A percentile compares a stretch with the other conserved stretches of the same genome.
These are phyloP conservation scores for Daldinia sp. DNA, from an alignment of 2,329 filamentous ascomycete species.

Conservation along the genomic window DNA sequence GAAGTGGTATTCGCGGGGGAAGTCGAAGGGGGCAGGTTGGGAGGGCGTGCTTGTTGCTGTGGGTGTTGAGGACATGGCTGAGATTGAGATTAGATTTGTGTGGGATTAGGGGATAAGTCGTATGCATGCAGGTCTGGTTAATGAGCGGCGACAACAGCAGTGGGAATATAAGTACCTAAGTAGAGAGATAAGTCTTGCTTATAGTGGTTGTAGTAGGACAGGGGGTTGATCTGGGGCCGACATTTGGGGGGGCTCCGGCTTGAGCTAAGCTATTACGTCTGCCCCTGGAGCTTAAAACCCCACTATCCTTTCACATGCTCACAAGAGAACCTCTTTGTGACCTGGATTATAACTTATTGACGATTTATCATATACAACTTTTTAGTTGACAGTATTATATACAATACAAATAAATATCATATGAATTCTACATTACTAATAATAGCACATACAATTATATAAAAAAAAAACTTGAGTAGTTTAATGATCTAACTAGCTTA, in stretches of 20 bases:
- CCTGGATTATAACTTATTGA: background rate
- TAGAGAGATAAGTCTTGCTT: too few species aligned
- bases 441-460: too few species aligned
- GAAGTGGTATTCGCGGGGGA: conserved; percentile 77
- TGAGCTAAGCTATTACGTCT: conserved; percentile 1
- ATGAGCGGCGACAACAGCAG: background rate
- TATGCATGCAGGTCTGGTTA: background rate
- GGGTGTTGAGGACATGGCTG: conserved; percentile 20
- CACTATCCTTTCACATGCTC: background rate
- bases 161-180: background rate
- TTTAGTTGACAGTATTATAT: background rate
- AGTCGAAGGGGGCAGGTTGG: conserved; percentile 57
- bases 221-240: background rate
- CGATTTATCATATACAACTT: background rate
- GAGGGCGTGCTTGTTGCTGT: background rate
- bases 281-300: conserved; percentile 5
- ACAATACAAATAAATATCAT: background rate
- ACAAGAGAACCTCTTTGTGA: background rate
- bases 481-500: too few species aligned
- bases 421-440: background rate
- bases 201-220: background rate
- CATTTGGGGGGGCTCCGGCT: conserved; percentile 8
- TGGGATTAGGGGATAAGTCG: background rate
- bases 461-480: too few species aligned
- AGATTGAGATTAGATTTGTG: conserved; percentile 13